Percentiles rank a stretch among this genome's conserved stretches.
Evolutionary conservation across 768 basidiomycete genomes (phyloP).

Genomic region (Filobasidium wieringae): DNA sequence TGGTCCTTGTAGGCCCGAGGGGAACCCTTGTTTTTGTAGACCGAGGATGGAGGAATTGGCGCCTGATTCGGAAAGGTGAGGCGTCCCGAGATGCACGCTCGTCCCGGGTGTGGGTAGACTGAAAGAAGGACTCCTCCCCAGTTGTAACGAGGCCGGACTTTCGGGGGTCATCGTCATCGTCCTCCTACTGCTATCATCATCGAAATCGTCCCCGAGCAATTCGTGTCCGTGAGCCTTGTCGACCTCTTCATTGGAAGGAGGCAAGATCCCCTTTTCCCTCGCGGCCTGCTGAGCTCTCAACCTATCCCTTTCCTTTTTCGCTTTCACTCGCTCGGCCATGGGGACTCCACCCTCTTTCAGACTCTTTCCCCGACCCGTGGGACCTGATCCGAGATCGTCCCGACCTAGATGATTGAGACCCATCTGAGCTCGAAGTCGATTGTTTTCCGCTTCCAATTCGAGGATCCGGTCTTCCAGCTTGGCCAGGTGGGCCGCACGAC

Average conservation of each 20-base stretch:
- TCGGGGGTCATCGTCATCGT: neutral
- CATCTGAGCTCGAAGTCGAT: conserved; percentile 29
- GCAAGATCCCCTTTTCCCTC: neutral
- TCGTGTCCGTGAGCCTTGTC: conserved; percentile 1
- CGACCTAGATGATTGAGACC: conserved; percentile 23
- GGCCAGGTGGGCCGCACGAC: conserved; percentile 38
- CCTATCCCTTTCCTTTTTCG: conserved; percentile 26
- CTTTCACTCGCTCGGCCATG: conserved; percentile 37
- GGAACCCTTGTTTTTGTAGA: no score
- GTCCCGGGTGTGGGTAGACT: neutral
- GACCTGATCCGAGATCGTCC: conserved; percentile 34
- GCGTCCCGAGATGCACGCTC: neutral
- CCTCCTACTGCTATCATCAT: neutral
- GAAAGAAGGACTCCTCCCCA: neutral
- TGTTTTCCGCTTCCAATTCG: conserved; percentile 37
- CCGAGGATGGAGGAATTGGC: neutral
- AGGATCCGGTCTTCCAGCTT: conserved; percentile 38
- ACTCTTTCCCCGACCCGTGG: conserved; percentile 38
- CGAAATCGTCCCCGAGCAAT: neutral
- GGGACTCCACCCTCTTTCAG: conserved; percentile 38
- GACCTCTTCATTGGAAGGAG: neutral
- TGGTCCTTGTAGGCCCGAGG: neutral
- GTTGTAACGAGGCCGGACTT: neutral
- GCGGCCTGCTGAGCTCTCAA: conserved; percentile 5
- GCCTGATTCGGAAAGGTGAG: neutral